These are phyloP conservation scores for Stachybotrys elegans DNA, from an alignment of 2,329 filamentous ascomycete genomes.

Conservation along the genomic window DNA sequence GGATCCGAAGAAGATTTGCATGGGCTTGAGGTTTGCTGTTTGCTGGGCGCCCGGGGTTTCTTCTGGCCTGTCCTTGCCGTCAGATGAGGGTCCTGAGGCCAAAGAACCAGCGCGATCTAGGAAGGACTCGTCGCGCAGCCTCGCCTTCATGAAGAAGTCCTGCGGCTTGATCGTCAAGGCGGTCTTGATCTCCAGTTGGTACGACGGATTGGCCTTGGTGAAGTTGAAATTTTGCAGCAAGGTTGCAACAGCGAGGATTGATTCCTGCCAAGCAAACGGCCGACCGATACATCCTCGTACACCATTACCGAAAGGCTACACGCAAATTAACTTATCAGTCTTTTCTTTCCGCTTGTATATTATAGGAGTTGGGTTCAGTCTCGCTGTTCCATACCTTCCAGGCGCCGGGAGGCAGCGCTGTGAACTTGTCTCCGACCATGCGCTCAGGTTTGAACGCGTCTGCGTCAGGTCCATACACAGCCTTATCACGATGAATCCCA, in stretches of 20 bases:
- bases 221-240: not conserved
- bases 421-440: slow-evolving; percentile 18
- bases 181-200: not conserved
- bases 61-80: too few species aligned
- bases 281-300: not conserved
- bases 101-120: too few species aligned
- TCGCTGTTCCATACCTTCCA: not conserved
- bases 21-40: too few species aligned
- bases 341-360: too few species aligned
- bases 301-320: not conserved
- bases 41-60: too few species aligned
- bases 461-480: slow-evolving; percentile 26
- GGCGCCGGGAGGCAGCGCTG: not conserved
- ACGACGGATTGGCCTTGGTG: not conserved
- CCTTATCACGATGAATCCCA: slow-evolving; percentile 27
- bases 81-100: too few species aligned
- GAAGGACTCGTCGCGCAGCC: too few species aligned
- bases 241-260: not conserved
- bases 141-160: not conserved
- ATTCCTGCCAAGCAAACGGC: not conserved
- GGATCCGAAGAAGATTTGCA: too few species aligned
- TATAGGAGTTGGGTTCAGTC: not conserved
- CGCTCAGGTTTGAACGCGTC: slow-evolving; percentile 34
- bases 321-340: too few species aligned
- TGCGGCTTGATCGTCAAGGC: not conserved